phyloP scores from a whole-genome alignment of 2,329 filamentous ascomycete species.

The Pezicula radicicola region DNA sequence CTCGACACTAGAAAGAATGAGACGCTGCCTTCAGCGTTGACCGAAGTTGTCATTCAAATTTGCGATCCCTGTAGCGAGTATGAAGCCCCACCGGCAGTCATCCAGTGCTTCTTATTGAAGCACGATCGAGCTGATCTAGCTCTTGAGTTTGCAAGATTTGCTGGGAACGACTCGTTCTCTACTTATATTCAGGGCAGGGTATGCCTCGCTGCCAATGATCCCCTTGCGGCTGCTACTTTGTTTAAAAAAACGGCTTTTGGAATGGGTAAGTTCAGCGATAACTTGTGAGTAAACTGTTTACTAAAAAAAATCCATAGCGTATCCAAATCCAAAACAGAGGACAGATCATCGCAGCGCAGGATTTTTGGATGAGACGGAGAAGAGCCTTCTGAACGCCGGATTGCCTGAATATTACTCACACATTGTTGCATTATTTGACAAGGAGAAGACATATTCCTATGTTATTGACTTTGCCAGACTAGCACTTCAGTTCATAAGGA shows the following conservation, averaged over 20 bases:
- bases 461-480: conserved; percentile 81
- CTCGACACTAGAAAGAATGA: conserved; percentile 48
- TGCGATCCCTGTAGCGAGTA: conserved; percentile 65
- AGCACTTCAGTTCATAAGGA: conserved; percentile 59
- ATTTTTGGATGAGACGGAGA: conserved; percentile 74
- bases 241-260: conserved; percentile 84
- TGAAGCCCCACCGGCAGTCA: conserved; percentile 56
- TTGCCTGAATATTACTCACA: conserved; percentile 84
- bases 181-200: conserved; percentile 85
- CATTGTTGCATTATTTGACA: conserved; percentile 78
- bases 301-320: conserved; percentile 19
- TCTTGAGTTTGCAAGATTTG: conserved; percentile 53
- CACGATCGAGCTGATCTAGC: conserved; percentile 58
- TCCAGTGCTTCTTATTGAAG: conserved; percentile 61
- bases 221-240: conserved; percentile 66
- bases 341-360: conserved; percentile 54
- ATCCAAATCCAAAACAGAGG: conserved; percentile 17
- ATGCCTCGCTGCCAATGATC: conserved; percentile 70
- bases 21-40: conserved; percentile 56
- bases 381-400: conserved; percentile 66
- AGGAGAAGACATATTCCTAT: conserved; percentile 70
- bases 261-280: conserved; percentile 61
- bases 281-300: background rate
- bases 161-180: conserved; percentile 56
- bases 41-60: conserved; percentile 63